Conservation (phyloP, 1,284 basidiomycete genomes). For the Volvariella volvacea region DNA sequence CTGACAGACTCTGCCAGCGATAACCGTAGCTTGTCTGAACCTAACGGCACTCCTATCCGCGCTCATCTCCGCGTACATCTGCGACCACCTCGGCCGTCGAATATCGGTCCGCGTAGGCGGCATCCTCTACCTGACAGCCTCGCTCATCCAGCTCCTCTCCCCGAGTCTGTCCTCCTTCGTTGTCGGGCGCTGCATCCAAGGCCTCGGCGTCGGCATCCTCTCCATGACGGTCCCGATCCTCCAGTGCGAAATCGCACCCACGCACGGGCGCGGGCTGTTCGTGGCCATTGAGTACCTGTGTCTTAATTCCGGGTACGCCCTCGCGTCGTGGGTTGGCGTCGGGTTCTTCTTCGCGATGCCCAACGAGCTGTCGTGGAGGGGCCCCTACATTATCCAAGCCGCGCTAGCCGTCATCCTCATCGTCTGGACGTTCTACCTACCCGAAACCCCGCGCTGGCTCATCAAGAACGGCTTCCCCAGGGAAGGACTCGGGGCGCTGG, state of each 20-base stretch:
- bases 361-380: constrained; percentile 46
- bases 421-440: constrained; percentile 39
- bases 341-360: constrained; percentile 43
- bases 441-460: constrained; percentile 50
- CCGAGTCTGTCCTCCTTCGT: constrained; percentile 38
- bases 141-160: constrained; percentile 35
- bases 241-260: constrained; percentile 50
- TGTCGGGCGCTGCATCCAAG: constrained; percentile 42
- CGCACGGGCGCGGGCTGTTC: constrained; percentile 43
- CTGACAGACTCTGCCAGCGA: constrained; percentile 26
- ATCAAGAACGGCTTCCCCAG: constrained; percentile 40
- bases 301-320: constrained; percentile 42
- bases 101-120: constrained; percentile 43
- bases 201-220: constrained; percentile 34
- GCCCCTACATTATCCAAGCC: constrained; percentile 47
- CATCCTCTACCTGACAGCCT: constrained; percentile 38
- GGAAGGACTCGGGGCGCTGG: constrained; percentile 38
- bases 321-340: constrained; percentile 47
- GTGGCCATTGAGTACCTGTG: constrained; percentile 47
- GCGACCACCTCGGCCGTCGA: constrained; percentile 42
- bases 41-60: constrained; percentile 43
- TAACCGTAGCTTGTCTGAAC: constrained; percentile 44
- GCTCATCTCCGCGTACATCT: constrained; percentile 39
- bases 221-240: constrained; percentile 48
- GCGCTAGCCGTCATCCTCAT: constrained; percentile 36